Conservation (phyloP, 2,329 filamentous ascomycete species). For the Madurella fahalii region DNA sequence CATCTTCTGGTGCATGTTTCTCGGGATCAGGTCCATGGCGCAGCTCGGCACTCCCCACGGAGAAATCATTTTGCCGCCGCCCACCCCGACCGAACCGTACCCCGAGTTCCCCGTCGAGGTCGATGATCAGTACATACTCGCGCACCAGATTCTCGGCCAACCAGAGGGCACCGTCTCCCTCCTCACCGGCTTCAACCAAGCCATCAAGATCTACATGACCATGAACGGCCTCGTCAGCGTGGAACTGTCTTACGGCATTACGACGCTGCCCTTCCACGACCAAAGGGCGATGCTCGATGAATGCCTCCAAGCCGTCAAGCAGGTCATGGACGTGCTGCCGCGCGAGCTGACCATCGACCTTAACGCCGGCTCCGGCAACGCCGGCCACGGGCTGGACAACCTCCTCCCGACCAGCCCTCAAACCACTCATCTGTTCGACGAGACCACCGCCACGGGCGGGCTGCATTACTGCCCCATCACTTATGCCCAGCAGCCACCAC, state of each 20-base stretch:
- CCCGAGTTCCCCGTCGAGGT: conserved; percentile 77
- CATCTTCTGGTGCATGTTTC: conserved; percentile 80
- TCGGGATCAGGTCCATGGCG: conserved; percentile 71
- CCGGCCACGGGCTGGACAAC: conserved; percentile 12
- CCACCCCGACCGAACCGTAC: conserved; percentile 70
- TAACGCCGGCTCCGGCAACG: conserved; percentile 33
- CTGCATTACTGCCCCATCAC: conserved; percentile 50
- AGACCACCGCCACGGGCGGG: conserved; percentile 31
- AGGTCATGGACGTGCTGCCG: conserved; percentile 63
- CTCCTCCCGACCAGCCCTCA: conserved; percentile 23
- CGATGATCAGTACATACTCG: conserved; percentile 76
- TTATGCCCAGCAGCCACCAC: conserved; percentile 42
- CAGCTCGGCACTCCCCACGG: conserved; percentile 70
- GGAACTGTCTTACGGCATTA: conserved; percentile 77
- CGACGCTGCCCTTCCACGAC: conserved; percentile 71
- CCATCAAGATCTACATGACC: conserved; percentile 71
- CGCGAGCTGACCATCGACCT: conserved; percentile 50
- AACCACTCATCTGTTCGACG: conserved; percentile 34
- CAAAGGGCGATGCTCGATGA: conserved; percentile 70
- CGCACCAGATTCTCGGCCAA: conserved; percentile 66
- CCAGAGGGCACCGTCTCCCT: conserved; percentile 64
- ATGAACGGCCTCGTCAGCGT: conserved; percentile 76
- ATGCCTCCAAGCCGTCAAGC: conserved; percentile 66
- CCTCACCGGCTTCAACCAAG: conserved; percentile 76
- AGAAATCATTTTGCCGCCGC: conserved; percentile 71